Conservation (phyloP, 768 basidiomycete genomes). For the Vishniacozyma victoriae region DNA sequence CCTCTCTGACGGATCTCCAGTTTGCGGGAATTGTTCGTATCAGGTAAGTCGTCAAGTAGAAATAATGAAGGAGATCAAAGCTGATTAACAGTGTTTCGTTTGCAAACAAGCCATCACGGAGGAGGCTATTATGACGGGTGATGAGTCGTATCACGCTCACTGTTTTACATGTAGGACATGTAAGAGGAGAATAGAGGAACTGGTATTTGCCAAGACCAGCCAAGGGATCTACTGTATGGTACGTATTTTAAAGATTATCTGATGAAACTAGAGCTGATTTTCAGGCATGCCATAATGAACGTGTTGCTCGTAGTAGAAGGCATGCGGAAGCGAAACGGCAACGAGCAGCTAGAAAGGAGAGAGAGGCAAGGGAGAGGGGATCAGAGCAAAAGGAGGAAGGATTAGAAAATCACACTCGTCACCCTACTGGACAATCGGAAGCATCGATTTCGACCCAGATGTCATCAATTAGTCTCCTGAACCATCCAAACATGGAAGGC, state of each 20-base stretch:
- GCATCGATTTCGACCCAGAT: conserved; percentile 16
- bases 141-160: conserved; percentile 96
- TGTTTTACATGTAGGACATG: conserved; percentile 98
- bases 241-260: conserved; percentile 5
- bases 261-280: background rate
- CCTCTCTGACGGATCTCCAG: conserved; percentile 94
- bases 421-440: no score
- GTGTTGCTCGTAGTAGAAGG: conserved; percentile 84
- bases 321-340: conserved; percentile 80
- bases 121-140: conserved; percentile 97
- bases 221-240: conserved; percentile 88
- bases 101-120: conserved; percentile 91
- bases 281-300: conserved; percentile 93
- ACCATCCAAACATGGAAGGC: no score
- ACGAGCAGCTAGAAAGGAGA: conserved; percentile 50
- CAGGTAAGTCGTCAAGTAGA: conserved; percentile 36
- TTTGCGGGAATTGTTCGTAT: conserved; percentile 50
- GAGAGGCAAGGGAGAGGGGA: conserved; percentile 34
- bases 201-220: conserved; percentile 96
- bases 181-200: conserved; percentile 88
- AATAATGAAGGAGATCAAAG: no score
- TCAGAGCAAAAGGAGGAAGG: conserved; percentile 13
- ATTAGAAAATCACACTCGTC: no score
- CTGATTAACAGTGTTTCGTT: conserved; percentile 85
- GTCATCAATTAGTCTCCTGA: conserved; percentile 19